Evolutionary conservation across 805 yeast genomes (phyloP).

Genomic region (Metahyphopichia silvanorum): DNA sequence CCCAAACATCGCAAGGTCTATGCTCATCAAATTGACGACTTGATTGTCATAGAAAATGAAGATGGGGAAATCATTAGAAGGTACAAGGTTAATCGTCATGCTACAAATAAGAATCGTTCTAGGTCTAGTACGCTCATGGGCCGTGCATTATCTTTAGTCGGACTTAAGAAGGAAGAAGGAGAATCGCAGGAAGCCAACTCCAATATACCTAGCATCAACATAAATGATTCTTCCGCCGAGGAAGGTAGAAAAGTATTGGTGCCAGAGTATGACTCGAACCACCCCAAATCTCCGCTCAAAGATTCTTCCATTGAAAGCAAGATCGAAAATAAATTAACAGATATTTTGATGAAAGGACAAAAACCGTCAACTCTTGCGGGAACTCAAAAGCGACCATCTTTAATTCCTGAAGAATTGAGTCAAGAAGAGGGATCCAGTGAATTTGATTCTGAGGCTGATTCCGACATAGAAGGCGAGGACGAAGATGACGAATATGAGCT

Average conservation of each 20-base stretch:
- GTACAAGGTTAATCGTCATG: constrained; percentile 67
- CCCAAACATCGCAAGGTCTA: constrained; percentile 40
- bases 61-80: constrained; percentile 91
- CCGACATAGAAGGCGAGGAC: constrained; percentile 16
- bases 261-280: constrained; percentile 8
- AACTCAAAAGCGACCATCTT: constrained; percentile 1
- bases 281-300: constrained; percentile 8
- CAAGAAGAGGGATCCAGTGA: constrained; percentile 15
- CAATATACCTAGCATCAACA: constrained; percentile 7
- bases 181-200: constrained; percentile 7
- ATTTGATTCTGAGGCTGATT: constrained; percentile 16
- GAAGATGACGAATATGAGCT: constrained; percentile 18
- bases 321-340: constrained; percentile 15
- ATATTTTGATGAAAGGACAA: constrained; percentile 9
- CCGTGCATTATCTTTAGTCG: constrained; percentile 54
- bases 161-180: constrained; percentile 33
- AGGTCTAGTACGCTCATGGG: constrained; percentile 40
- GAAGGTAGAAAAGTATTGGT: constrained; percentile 7
- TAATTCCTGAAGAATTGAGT: constrained; percentile 14
- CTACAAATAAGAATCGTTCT: constrained; percentile 17
- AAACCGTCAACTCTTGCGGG: constrained; percentile 1
- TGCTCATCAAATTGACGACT: constrained; percentile 79
- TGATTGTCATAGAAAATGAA: constrained; percentile 79
- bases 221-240: constrained; percentile 5
- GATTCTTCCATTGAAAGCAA: constrained; percentile 10